A percentile compares a stretch with the other conserved stretches of the same genome.
phyloP scores from a whole-genome alignment of 371 early-diverging fungal genomes.

The Amoeboaphelidium protococcarum region DNA sequence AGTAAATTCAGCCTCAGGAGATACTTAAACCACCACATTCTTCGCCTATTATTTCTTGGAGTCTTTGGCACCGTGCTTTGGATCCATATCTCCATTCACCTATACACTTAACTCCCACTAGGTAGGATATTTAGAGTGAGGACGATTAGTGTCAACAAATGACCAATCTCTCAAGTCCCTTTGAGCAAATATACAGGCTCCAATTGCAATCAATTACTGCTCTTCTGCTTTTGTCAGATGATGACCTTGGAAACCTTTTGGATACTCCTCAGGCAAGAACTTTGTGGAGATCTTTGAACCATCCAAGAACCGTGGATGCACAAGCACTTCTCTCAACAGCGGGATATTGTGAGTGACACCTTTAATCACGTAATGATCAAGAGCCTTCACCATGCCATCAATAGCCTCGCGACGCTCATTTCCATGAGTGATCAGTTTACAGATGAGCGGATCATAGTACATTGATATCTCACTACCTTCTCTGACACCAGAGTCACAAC shows the following conservation, averaged over 20 bases:
- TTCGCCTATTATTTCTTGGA: too few species aligned
- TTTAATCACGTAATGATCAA: slow-evolving; percentile 71
- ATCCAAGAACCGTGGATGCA: slow-evolving; percentile 37
- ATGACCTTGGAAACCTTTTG: slow-evolving; percentile 61
- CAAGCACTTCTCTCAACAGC: slow-evolving; percentile 55
- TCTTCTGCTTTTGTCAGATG: slow-evolving; percentile 16
- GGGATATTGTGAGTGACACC: slow-evolving; percentile 79
- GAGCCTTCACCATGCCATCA: slow-evolving; percentile 40
- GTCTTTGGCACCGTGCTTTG: too few species aligned
- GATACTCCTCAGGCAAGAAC: slow-evolving; percentile 73
- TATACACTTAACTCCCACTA: too few species aligned
- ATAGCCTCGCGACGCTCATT: slow-evolving; percentile 45
- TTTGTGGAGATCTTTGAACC: slow-evolving; percentile 55
- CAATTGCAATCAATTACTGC: slow-evolving; percentile 28
- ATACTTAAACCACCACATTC: too few species aligned
- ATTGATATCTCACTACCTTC: slow-evolving; percentile 59
- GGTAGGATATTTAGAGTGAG: slow-evolving; percentile 10
- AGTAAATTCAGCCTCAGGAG: too few species aligned
- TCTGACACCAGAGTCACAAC: slow-evolving; percentile 48
- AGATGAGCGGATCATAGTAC: slow-evolving; percentile 34
- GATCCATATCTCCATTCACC: too few species aligned
- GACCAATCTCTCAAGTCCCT: slow-evolving; percentile 29
- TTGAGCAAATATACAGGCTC: slow-evolving; percentile 36
- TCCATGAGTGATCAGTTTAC: slow-evolving; percentile 69
- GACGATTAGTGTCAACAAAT: slow-evolving; percentile 17